These are phyloP conservation scores for Penicillium mononematosum DNA, from an alignment of 495 filamentous ascomycete genomes.

Conservation along the genomic window DNA sequence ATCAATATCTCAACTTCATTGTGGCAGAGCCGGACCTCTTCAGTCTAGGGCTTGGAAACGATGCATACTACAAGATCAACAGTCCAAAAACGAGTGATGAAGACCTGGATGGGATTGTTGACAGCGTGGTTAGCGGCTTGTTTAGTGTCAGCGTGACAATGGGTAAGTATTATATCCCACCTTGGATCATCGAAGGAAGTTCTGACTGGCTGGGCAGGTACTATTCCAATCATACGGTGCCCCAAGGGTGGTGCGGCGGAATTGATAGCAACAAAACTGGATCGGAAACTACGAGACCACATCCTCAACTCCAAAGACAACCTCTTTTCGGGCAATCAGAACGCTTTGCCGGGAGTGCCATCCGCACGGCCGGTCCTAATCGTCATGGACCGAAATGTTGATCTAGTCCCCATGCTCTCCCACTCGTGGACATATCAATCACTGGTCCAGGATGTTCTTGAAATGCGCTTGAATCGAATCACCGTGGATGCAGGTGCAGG, in stretches of 20 bases:
- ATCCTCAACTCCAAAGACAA: conserved; percentile 97
- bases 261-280: conserved; percentile 88
- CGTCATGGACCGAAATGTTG: conserved; percentile 90
- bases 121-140: conserved; percentile 88
- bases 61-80: conserved; percentile 93
- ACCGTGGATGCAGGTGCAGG: conserved; percentile 82
- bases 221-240: conserved; percentile 91
- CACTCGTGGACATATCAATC: conserved; percentile 99
- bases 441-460: conserved; percentile 88
- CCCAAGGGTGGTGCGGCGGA: conserved; percentile 91
- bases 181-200: not conserved
- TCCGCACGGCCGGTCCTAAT: conserved; percentile 79
- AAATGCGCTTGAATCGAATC: conserved; percentile 95
- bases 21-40: conserved; percentile 95
- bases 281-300: conserved; percentile 94
- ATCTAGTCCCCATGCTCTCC: conserved; percentile 96
- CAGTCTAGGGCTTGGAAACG: conserved; percentile 82
- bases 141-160: conserved; percentile 97
- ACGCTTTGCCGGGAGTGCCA: conserved; percentile 56
- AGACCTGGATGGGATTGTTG: conserved; percentile 79
- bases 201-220: conserved; percentile 45
- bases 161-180: conserved; percentile 54
- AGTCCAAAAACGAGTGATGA: conserved; percentile 88
- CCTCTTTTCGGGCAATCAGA: conserved; percentile 66
- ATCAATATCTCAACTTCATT: conserved; percentile 98